Conservation (phyloP, 2,329 filamentous ascomycete species). For the Tolypocladium album region DNA sequence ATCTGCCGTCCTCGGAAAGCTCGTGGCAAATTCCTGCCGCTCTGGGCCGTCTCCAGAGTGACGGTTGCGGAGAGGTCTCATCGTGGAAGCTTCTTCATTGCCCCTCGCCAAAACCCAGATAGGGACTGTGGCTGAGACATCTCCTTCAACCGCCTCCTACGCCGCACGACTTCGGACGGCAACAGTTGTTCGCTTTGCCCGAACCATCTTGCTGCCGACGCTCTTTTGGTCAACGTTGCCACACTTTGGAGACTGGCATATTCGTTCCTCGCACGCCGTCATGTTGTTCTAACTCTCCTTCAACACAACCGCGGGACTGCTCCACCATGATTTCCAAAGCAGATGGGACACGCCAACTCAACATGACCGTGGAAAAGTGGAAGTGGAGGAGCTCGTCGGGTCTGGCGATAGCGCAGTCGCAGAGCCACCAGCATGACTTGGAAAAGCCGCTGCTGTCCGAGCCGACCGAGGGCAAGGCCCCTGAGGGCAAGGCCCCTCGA, state of each 20-base stretch:
- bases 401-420: conserved; percentile 13
- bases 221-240: not conserved
- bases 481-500: conserved; percentile 24
- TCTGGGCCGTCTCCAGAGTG: conserved; percentile 9
- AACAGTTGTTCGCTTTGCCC: not conserved
- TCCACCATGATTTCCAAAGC: not conserved
- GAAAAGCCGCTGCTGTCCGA: conserved; percentile 10
- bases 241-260: not conserved
- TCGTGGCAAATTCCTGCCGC: not conserved
- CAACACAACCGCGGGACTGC: not conserved
- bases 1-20: not conserved
- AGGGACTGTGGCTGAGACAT: conserved; percentile 13
- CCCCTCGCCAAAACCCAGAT: conserved; percentile 5
- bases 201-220: not conserved
- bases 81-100: conserved; percentile 1
- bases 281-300: not conserved
- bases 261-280: not conserved
- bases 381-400: conserved; percentile 21
- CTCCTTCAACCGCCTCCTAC: conserved; percentile 3
- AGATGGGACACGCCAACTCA: conserved; percentile 1
- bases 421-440: conserved; percentile 8
- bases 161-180: not conserved
- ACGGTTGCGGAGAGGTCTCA: conserved; percentile 8
- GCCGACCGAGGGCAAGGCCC: conserved; percentile 20
- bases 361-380: conserved; percentile 23